These are phyloP conservation scores for Phytophthora hybrid DNA, from an alignment of 352 stramenopile genomes.

Conservation along the genomic window DNA sequence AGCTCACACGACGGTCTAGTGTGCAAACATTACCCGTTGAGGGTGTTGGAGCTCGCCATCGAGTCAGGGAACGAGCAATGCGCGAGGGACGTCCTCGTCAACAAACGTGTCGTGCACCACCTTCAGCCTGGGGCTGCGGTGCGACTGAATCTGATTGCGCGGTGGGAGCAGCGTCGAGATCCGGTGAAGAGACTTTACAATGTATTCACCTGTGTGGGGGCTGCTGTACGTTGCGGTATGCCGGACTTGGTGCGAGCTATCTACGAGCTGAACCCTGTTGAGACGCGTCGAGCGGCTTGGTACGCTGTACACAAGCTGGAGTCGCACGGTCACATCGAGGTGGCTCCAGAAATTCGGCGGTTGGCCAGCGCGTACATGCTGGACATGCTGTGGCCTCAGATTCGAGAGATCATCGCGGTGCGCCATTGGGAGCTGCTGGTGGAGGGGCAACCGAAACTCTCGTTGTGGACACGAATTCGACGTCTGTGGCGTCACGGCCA, in stretches of 20 bases:
- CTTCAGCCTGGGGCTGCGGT: slow-evolving; percentile 10
- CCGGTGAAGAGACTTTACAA: slow-evolving; percentile 19
- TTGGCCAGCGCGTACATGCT: slow-evolving; percentile 8
- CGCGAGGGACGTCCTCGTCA: slow-evolving; percentile 4
- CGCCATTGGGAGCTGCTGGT: slow-evolving; percentile 6
- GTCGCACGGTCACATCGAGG: background rate
- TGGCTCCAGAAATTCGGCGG: background rate
- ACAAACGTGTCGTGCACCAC: slow-evolving; percentile 18
- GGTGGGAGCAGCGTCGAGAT: slow-evolving; percentile 17
- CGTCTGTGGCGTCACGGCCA: background rate
- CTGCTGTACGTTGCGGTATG: slow-evolving; percentile 19
- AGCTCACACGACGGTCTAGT: slow-evolving; percentile 12
- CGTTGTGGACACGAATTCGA: slow-evolving; percentile 2
- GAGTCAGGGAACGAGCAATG: slow-evolving; percentile 16
- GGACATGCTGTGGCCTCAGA: slow-evolving; percentile 15
- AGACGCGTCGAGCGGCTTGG: slow-evolving; percentile 24
- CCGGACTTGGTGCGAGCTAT: slow-evolving; percentile 12
- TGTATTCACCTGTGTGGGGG: slow-evolving; percentile 21
- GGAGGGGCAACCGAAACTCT: background rate
- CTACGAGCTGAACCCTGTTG: slow-evolving; percentile 9
- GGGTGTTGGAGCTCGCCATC: slow-evolving; percentile 30
- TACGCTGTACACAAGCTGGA: slow-evolving; percentile 23
- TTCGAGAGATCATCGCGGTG: slow-evolving; percentile 13
- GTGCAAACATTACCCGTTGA: slow-evolving; percentile 21
- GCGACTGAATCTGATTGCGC: slow-evolving; percentile 12